Evolutionary conservation across 192 early-diverging fungal genomes (phyloP).

Genomic region (Podochytrium sp.): DNA sequence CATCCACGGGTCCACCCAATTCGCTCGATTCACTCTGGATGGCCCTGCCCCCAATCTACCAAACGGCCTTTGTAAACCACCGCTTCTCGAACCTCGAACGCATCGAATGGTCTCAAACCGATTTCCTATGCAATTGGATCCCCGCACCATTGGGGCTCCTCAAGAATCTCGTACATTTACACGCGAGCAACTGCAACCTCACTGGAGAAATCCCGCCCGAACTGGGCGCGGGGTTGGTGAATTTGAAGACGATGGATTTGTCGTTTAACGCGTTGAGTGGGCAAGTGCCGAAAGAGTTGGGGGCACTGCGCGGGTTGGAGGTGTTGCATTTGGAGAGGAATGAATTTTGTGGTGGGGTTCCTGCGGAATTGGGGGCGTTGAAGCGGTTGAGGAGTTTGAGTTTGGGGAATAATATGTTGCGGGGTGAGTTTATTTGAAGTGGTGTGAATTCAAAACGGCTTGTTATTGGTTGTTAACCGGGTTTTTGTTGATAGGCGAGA

Average conservation of each 20-base stretch:
- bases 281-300: background rate
- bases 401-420: background rate
- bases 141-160: background rate
- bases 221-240: background rate
- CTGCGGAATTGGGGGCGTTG: background rate
- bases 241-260: background rate
- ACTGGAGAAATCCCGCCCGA: background rate
- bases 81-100: background rate
- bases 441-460: too few species aligned
- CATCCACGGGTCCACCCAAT: background rate
- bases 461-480: too few species aligned
- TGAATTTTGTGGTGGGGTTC: background rate
- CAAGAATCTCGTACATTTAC: background rate
- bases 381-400: background rate
- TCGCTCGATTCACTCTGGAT: slow-evolving; percentile 1
- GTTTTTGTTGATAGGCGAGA: background rate
- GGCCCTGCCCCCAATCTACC: slow-evolving; percentile 17
- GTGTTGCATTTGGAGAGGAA: background rate
- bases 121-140: slow-evolving; percentile 14
- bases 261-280: background rate
- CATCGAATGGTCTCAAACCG: slow-evolving; percentile 6
- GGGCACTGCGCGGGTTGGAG: background rate
- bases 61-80: background rate
- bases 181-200: background rate
- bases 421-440: too few species aligned